These are phyloP conservation scores for Pittosporum tobira DNA, from an alignment of 129 eudicot genomes.

Conservation along the genomic window DNA sequence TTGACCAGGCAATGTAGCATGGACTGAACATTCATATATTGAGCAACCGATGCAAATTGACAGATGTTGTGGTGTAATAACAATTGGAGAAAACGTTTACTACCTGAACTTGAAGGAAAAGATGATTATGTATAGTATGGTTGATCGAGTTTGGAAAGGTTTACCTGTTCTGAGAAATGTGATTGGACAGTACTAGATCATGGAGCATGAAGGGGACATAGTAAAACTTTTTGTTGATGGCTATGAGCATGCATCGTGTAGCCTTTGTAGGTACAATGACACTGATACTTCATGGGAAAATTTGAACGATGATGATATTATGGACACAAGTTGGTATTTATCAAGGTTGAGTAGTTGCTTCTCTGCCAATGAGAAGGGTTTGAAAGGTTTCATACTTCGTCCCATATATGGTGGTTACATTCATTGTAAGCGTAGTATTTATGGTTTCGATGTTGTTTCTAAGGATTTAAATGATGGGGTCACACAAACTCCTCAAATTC, in stretches of 20 bases:
- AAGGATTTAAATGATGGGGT: neutral
- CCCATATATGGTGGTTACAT: neutral
- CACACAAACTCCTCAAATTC: neutral
- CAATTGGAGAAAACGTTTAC: neutral
- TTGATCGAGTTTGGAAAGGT: neutral
- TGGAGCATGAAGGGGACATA: neutral
- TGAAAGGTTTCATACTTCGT: neutral
- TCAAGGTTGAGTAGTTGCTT: neutral
- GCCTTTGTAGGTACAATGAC: neutral
- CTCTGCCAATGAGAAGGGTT: neutral
- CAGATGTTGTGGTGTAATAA: conserved; percentile 2
- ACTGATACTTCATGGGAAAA: neutral
- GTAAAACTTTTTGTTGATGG: neutral
- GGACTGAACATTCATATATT: neutral
- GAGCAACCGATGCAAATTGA: neutral
- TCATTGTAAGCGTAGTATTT: no score
- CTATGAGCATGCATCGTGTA: neutral
- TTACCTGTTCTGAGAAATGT: neutral
- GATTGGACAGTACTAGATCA: neutral
- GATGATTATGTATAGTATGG: conserved; percentile 6
- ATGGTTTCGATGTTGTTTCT: neutral
- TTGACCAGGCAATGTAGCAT: neutral
- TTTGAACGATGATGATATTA: neutral
- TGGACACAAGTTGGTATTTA: neutral
- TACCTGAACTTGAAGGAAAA: neutral